A percentile compares a stretch with the other conserved stretches of the same genome.
Conservation (phyloP, 306 rosid species). For the Abrus precatorius region DNA sequence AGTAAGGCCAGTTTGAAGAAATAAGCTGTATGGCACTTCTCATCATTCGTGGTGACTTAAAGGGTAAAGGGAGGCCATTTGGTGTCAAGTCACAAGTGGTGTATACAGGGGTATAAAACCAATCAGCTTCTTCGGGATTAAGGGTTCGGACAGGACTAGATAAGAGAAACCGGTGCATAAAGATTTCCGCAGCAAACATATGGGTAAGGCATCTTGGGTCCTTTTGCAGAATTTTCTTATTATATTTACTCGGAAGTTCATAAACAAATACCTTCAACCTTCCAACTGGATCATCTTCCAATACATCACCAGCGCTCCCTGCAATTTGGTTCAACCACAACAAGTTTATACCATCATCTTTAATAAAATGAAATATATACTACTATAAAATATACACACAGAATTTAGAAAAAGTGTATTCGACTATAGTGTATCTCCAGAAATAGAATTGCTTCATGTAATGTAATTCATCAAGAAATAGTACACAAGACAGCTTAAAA, state of each 20-base stretch:
- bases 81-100: constrained; percentile 96
- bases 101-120: constrained; percentile 98
- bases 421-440: constrained; percentile 17
- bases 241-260: constrained; percentile 98
- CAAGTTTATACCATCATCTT: constrained; percentile 31
- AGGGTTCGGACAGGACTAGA: constrained; percentile 96
- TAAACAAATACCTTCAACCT: constrained; percentile 97
- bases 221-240: constrained; percentile 93
- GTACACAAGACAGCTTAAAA: constrained; percentile 17
- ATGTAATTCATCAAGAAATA: not conserved
- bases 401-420: constrained; percentile 7
- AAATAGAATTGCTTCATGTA: constrained; percentile 17
- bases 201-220: constrained; percentile 93
- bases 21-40: constrained; percentile 96
- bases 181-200: constrained; percentile 99
- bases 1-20: constrained; percentile 97
- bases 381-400: constrained; percentile 10
- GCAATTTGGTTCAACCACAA: constrained; percentile 43
- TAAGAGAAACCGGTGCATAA: constrained; percentile 91
- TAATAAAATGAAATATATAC: not conserved
- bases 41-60: constrained; percentile 98
- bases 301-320: constrained; percentile 99
- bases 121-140: constrained; percentile 97
- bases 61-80: constrained; percentile 96
- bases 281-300: constrained; percentile 98